Conservation (phyloP, 73 alveolate genomes). For the Paramecium octaurelia region DNA sequence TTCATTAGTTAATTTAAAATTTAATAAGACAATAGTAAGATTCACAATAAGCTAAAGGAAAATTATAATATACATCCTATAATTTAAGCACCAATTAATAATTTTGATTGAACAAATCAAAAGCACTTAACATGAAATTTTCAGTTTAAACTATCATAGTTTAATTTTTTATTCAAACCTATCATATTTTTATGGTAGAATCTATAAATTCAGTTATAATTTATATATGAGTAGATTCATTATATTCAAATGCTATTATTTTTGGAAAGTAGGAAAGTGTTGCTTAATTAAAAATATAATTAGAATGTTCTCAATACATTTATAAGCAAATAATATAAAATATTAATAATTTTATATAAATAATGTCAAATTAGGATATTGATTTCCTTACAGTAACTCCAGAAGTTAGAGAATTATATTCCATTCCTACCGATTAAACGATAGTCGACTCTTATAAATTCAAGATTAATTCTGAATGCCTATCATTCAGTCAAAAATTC, state of each 20-base stretch:
- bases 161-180: too few species aligned
- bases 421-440: not conserved
- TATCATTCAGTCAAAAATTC: not conserved
- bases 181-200: not conserved
- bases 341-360: not conserved
- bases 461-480: not conserved
- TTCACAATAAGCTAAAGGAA: too few species aligned
- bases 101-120: not conserved
- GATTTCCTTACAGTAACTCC: constrained; percentile 25
- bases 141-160: too few species aligned
- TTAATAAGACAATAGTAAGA: not conserved
- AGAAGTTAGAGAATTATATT: not conserved
- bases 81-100: too few species aligned
- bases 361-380: not conserved
- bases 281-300: not conserved
- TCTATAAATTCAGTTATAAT: not conserved
- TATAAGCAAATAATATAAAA: not conserved
- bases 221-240: not conserved
- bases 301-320: not conserved
- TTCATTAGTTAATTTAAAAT: not conserved
- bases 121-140: not conserved
- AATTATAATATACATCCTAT: too few species aligned
- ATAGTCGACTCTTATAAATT: not conserved
- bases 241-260: not conserved
- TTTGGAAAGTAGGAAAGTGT: not conserved